Conservation (phyloP, 306 rosid species). For the Biancaea sappan region DNA sequence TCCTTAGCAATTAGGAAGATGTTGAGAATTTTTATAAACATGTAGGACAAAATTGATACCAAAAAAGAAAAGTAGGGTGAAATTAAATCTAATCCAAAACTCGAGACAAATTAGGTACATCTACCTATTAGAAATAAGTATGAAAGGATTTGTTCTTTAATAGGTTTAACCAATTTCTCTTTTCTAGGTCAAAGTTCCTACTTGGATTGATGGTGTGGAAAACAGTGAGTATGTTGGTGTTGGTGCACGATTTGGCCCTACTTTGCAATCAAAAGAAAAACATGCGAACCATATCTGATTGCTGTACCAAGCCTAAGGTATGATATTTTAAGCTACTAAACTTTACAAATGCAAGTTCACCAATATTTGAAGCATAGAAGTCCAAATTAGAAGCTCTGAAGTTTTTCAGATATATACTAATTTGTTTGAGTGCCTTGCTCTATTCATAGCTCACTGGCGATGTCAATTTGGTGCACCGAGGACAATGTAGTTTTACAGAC, state of each 20-base stretch:
- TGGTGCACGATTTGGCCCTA: conserved; percentile 94
- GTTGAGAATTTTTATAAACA: no score
- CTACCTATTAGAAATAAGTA: conserved; percentile 12
- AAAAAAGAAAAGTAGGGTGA: no score
- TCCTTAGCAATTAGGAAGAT: no score
- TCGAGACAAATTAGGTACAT: no score
- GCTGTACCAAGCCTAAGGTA: conserved; percentile 73
- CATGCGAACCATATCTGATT: conserved; percentile 92
- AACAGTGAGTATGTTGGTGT: conserved; percentile 80
- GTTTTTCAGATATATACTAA: conserved; percentile 25
- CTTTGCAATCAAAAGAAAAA: conserved; percentile 87
- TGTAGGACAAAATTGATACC: no score
- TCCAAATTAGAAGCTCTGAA: conserved; percentile 27
- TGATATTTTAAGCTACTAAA: conserved; percentile 28
- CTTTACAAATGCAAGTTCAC: conserved; percentile 18
- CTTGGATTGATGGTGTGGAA: conserved; percentile 74
- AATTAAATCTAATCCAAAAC: no score
- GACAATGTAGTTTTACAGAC: conserved; percentile 90
- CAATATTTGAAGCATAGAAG: conserved; percentile 20
- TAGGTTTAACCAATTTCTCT: conserved; percentile 20
- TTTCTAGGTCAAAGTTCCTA: conserved; percentile 86
- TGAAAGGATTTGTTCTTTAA: not conserved
- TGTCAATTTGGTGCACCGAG: conserved; percentile 86
- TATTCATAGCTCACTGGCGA: conserved; percentile 75
- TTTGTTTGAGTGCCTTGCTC: conserved; percentile 44